These are phyloP conservation scores for Lactarius akahatsu DNA, from an alignment of 768 basidiomycete species.

Conservation along the genomic window DNA sequence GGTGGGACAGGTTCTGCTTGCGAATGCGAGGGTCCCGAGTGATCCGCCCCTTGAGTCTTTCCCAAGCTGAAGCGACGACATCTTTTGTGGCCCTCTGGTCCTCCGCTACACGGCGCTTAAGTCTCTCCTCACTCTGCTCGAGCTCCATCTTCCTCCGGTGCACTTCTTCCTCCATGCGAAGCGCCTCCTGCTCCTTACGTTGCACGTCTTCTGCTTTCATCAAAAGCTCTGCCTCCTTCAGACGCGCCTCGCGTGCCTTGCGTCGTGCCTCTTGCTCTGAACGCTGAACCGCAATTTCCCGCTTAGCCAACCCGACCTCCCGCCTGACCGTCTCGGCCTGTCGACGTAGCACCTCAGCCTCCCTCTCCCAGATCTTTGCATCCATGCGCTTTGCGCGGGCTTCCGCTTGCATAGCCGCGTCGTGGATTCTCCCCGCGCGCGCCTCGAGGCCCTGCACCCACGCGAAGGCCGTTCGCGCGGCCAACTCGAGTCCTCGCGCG, in stretches of 20 bases:
- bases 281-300: no score
- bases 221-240: no score
- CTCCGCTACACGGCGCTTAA: neutral
- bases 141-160: slow-evolving; percentile 10
- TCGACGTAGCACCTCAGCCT: slow-evolving; percentile 7
- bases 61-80: slow-evolving; percentile 11
- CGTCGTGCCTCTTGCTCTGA: no score
- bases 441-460: slow-evolving; percentile 15
- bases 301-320: no score
- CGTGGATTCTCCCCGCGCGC: slow-evolving; percentile 13
- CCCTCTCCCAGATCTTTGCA: slow-evolving; percentile 10
- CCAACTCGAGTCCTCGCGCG: slow-evolving; percentile 9
- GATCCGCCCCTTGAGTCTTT: slow-evolving; percentile 15
- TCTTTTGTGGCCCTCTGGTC: slow-evolving; percentile 7
- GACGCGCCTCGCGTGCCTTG: no score
- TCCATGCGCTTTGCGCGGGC: slow-evolving; percentile 8
- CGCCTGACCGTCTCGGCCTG: no score
- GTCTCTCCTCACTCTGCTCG: slow-evolving; percentile 3
- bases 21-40: no score
- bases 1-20: no score
- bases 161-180: slow-evolving; percentile 13
- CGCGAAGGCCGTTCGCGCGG: slow-evolving; percentile 18
- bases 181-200: no score
- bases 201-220: no score
- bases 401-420: slow-evolving; percentile 10